phyloP scores from a whole-genome alignment of 768 basidiomycete species.

The Krasilnikovozyma curviuscula region DNA sequence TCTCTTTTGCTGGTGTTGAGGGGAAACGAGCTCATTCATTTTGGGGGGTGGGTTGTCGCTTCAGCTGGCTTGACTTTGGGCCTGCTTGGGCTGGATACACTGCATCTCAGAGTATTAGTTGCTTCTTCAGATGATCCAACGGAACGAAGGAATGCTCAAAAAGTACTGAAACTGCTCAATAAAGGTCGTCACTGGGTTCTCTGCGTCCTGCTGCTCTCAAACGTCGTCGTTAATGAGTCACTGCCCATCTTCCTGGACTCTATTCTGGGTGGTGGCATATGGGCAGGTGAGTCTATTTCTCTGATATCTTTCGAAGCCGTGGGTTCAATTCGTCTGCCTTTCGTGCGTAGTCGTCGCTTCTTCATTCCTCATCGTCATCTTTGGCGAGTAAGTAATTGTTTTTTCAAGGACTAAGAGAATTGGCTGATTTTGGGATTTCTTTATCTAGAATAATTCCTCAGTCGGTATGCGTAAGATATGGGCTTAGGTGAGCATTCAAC shows the following conservation, averaged over 20 bases:
- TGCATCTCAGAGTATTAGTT: constrained; percentile 69
- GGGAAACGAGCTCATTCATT: no score
- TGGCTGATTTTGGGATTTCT: background rate
- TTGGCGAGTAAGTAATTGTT: constrained; percentile 32
- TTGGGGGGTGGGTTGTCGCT: no score
- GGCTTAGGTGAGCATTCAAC: constrained; percentile 30
- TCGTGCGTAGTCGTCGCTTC: background rate
- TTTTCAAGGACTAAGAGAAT: no score
- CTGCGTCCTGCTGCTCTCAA: constrained; percentile 71
- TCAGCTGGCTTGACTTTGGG: no score
- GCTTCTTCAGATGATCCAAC: constrained; percentile 53
- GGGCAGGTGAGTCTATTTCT: constrained; percentile 17
- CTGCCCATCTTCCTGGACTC: constrained; percentile 31
- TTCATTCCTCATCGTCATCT: constrained; percentile 23
- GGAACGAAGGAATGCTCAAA: constrained; percentile 23
- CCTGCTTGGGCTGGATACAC: constrained; percentile 59
- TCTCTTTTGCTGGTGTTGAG: no score
- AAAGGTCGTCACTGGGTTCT: constrained; percentile 81
- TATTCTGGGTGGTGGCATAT: constrained; percentile 31
- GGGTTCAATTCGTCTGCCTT: background rate
- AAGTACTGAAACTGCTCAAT: constrained; percentile 36
- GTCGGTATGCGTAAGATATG: constrained; percentile 50
- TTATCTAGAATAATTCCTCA: constrained; percentile 4
- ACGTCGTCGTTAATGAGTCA: constrained; percentile 40
- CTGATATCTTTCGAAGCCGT: constrained; percentile 12